Base-by-base conservation (phyloP, 1,284 basidiomycete species). In the Puccinia coronata region DNA sequence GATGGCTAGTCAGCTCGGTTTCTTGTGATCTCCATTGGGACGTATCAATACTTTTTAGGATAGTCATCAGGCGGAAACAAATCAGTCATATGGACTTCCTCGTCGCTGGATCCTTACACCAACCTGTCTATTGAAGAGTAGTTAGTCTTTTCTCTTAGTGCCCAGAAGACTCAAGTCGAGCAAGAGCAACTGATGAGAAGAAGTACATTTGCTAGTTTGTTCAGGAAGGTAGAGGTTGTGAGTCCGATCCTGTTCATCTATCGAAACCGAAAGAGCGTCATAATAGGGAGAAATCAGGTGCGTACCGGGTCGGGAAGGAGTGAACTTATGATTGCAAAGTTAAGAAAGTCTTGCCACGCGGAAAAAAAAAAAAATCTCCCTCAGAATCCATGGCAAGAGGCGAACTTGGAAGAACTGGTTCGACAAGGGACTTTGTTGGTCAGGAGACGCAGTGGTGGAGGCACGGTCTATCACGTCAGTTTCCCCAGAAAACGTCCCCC, bases 371-470 rank as follows among this genome's bases (percentile, higher is more conserved):
- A 31, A 36, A 11, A 18, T 2, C 51, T 23, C 36, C 12, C n/a
- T 25, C 16, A 99, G 88, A 98, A 98, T 84, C 95, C 95, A 28
- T 99, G 96, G 96, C 96, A 94, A 86, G 97, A 99, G 87, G 91
- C 96, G 82, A 96, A 97, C 84, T 88, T 93, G 67, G 84, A 85
- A 1, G 87, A 89, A 11, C 88, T 93, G 41, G 84, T 86, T 14
- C 84, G 86, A 11, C 86, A 88, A n/a, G 88, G 87, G 1, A 89
- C 96, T 14, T 93, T 93, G 0, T 92, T 95, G 84, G 90, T 99
- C 51, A 89, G 96, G 63, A 89, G 97, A 82, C 89, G 93, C 81
- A 96, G 94, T 83, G 97, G 97, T 16, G 97, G 97, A n/a, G 97
- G 97, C 9, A 93, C 97, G 0, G 97, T 99, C 3, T 99, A 95